phyloP scores from a whole-genome alignment of 106 monocot species.

The Acorus gramineus region DNA sequence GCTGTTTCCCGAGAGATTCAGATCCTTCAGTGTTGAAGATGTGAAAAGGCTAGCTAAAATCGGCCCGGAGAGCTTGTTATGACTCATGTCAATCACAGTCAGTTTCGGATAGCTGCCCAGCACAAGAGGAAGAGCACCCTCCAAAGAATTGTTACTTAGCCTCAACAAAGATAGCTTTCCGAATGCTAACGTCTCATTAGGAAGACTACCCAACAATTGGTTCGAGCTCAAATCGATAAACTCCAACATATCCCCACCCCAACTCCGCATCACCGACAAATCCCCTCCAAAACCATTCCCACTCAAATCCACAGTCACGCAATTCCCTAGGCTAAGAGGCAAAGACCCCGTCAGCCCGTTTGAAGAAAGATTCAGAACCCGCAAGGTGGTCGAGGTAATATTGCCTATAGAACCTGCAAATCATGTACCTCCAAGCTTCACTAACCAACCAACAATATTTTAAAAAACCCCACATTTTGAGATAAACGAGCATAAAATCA shows the following conservation, averaged over 20 bases:
- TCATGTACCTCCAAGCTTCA: background rate
- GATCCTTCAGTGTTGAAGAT: constrained; percentile 40
- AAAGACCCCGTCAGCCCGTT: constrained; percentile 61
- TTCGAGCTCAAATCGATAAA: constrained; percentile 78
- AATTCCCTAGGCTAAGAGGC: constrained; percentile 43
- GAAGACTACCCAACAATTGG: constrained; percentile 46
- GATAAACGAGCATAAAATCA: background rate
- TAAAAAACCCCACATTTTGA: background rate
- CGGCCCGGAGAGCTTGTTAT: constrained; percentile 44
- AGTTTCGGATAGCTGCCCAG: constrained; percentile 46
- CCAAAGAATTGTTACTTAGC: constrained; percentile 62
- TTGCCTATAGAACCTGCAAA: constrained; percentile 44
- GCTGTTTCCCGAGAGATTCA: constrained; percentile 73
- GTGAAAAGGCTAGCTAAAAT: constrained; percentile 38
- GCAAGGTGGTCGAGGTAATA: constrained; percentile 69
- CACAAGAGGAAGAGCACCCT: constrained; percentile 55
- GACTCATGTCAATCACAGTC: constrained; percentile 49
- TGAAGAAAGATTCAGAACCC: constrained; percentile 70
- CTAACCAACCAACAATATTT: background rate
- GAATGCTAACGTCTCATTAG: constrained; percentile 31
- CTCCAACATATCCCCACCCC: constrained; percentile 45
- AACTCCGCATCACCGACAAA: constrained; percentile 41
- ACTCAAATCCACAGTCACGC: constrained; percentile 56
- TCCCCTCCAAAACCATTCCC: constrained; percentile 51
- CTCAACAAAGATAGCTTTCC: constrained; percentile 37